These are phyloP conservation scores for Periconia digitata DNA, from an alignment of 2,329 filamentous ascomycete species.

Conservation along the genomic window DNA sequence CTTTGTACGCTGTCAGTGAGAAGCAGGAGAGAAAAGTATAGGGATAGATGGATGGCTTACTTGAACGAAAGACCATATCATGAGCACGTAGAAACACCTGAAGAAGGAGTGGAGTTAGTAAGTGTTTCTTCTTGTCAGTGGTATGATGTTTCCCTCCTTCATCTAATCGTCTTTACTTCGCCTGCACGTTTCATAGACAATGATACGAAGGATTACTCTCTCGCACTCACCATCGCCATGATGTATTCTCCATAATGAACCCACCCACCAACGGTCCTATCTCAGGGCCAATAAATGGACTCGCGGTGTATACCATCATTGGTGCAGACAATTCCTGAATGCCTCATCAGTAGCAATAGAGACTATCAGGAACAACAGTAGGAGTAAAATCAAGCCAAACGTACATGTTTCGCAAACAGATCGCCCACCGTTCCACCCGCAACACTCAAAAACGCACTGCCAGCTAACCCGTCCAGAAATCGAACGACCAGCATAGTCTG, in stretches of 20 bases:
- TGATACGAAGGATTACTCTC: too few relatives aligned
- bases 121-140: too few relatives aligned
- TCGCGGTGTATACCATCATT: slow-evolving; percentile 72
- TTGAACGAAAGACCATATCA: slow-evolving; percentile 73
- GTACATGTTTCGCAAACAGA: slow-evolving; percentile 40
- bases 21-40: too few relatives aligned
- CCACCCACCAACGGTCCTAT: slow-evolving; percentile 67
- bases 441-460: slow-evolving; percentile 65
- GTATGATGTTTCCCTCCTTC: too few relatives aligned
- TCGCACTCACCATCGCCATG: slow-evolving; percentile 60
- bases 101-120: too few relatives aligned
- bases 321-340: slow-evolving; percentile 67
- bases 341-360: neutral
- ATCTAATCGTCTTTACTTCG: too few relatives aligned
- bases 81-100: slow-evolving; percentile 67
- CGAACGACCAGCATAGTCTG: slow-evolving; percentile 74
- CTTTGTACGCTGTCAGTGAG: slow-evolving; percentile 35
- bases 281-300: slow-evolving; percentile 58
- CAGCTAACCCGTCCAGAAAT: slow-evolving; percentile 75
- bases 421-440: slow-evolving; percentile 86
- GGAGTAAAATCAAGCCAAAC: too few relatives aligned
- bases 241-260: slow-evolving; percentile 75
- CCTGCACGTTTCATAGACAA: too few relatives aligned
- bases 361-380: neutral
- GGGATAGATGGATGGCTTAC: too few relatives aligned